These are phyloP conservation scores for Macrolepiota fuliginosa DNA, from an alignment of 768 basidiomycete species.

Conservation along the genomic window DNA sequence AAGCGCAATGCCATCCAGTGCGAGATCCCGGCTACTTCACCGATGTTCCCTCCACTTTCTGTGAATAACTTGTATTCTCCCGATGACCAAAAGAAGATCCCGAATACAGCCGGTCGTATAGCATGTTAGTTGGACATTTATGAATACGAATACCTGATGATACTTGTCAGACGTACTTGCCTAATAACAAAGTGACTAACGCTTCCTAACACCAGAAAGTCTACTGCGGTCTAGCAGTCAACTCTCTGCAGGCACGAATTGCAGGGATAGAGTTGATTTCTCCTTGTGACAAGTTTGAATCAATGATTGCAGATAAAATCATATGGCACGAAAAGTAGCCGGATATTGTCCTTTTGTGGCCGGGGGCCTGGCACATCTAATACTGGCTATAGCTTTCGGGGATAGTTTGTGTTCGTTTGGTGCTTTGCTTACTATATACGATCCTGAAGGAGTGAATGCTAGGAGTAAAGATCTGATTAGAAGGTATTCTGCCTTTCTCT, in stretches of 20 bases:
- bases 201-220: too few species aligned
- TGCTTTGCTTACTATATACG: constrained; percentile 15
- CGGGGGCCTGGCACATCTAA: background rate
- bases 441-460: constrained; percentile 13
- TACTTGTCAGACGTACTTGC: too few species aligned
- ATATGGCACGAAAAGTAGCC: constrained; percentile 25
- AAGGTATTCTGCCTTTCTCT: constrained; percentile 16
- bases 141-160: too few species aligned
- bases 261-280: background rate
- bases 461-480: constrained; percentile 26
- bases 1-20: background rate
- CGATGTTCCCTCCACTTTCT: background rate
- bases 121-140: too few species aligned
- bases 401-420: constrained; percentile 18
- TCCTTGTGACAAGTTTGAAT: constrained; percentile 16
- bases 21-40: constrained; percentile 5
- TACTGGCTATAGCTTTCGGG: background rate
- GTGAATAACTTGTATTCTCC: background rate
- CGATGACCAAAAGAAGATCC: constrained; percentile 8
- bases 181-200: too few species aligned
- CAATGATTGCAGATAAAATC: constrained; percentile 18
- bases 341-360: constrained; percentile 21
- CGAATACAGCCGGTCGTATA: background rate
- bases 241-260: too few species aligned
- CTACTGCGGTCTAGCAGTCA: too few species aligned